Evolutionary conservation across 2,329 filamentous ascomycete genomes (phyloP).

Genomic region (Ustulina deusta): DNA sequence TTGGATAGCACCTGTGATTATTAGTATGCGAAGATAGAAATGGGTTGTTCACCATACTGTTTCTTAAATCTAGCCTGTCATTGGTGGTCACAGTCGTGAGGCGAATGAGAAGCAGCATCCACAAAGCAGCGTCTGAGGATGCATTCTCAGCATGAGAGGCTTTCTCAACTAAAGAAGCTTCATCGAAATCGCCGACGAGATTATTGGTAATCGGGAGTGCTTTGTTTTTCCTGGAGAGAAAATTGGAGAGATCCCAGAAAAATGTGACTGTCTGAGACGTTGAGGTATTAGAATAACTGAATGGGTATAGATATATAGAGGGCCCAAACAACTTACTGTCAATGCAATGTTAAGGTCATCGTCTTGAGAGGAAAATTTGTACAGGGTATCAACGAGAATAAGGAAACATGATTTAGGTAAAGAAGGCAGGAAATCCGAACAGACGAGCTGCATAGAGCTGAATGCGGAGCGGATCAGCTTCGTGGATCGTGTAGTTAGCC

Average conservation of each 20-base stretch:
- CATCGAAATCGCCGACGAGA: slow-evolving; percentile 66
- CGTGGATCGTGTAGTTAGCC: slow-evolving; percentile 70
- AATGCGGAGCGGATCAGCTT: slow-evolving; percentile 89
- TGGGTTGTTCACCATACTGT: slow-evolving; percentile 63
- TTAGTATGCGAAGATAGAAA: slow-evolving; percentile 51
- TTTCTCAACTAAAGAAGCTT: slow-evolving; percentile 67
- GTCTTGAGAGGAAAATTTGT: slow-evolving; percentile 87
- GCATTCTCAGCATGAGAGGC: slow-evolving; percentile 70
- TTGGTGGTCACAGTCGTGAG: slow-evolving; percentile 79
- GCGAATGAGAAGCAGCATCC: slow-evolving; percentile 80
- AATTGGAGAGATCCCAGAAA: slow-evolving; percentile 95
- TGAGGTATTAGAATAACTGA: slow-evolving; percentile 35
- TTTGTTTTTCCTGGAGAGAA: slow-evolving; percentile 73
- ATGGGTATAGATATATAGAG: neutral
- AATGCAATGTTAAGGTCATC: slow-evolving; percentile 96
- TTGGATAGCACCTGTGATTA: slow-evolving; percentile 76
- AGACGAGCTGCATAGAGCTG: slow-evolving; percentile 88
- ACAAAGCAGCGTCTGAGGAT: slow-evolving; percentile 77
- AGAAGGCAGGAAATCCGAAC: slow-evolving; percentile 89
- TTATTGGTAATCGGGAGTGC: slow-evolving; percentile 69
- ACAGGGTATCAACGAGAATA: slow-evolving; percentile 86
- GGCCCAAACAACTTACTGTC: slow-evolving; percentile 69
- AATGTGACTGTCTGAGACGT: slow-evolving; percentile 81
- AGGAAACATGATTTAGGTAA: slow-evolving; percentile 78
- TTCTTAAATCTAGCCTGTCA: slow-evolving; percentile 79